Conservation (phyloP, 2,329 filamentous ascomycete species). For the Talaromyces pinophilus region DNA sequence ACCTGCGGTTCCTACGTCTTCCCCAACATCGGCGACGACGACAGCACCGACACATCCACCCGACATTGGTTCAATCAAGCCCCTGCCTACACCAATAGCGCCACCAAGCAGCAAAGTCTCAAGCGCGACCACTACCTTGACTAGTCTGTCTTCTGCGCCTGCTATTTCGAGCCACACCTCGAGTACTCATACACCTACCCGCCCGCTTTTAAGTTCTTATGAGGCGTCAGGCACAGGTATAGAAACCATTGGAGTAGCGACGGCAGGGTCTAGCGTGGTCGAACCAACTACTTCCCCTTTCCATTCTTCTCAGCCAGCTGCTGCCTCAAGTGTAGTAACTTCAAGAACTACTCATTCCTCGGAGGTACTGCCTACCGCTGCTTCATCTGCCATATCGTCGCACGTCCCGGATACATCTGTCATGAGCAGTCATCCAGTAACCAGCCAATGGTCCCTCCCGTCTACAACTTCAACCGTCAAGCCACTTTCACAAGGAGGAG, state of each 20-base stretch:
- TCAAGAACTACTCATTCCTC: background rate
- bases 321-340: background rate
- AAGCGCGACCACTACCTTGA: background rate
- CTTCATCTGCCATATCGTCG: background rate
- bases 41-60: background rate
- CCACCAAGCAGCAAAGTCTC: conserved; percentile 1
- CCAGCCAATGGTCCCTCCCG: conserved; percentile 5
- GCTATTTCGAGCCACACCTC: background rate
- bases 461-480: background rate
- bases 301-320: background rate
- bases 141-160: background rate
- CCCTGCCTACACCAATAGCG: background rate
- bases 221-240: background rate
- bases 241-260: background rate
- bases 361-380: background rate
- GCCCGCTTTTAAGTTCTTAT: background rate
- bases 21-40: background rate
- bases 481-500: background rate
- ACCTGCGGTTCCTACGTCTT: background rate
- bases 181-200: background rate
- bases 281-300: background rate
- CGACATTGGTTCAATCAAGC: background rate
- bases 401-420: background rate
- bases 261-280: background rate
- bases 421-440: background rate